These are phyloP conservation scores for Zymoseptoria ardabiliae DNA, from an alignment of 2,329 filamentous ascomycete species.

Conservation along the genomic window DNA sequence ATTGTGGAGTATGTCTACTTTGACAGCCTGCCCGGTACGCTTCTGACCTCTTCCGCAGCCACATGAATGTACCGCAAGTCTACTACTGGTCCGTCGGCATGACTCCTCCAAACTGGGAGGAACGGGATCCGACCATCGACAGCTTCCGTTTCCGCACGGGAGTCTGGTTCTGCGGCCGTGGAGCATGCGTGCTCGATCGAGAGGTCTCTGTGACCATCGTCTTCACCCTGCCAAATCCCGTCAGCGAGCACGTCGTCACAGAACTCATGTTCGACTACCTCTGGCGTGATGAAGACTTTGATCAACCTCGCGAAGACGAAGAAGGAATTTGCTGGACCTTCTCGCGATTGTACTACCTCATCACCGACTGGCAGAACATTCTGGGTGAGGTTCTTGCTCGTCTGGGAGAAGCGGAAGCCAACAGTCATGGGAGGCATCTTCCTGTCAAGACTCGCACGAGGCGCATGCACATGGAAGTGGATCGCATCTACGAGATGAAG, in stretches of 20 bases:
- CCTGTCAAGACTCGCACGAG: constrained; percentile 30
- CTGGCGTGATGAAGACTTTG: constrained; percentile 27
- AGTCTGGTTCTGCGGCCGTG: constrained; percentile 30
- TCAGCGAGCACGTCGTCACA: constrained; percentile 29
- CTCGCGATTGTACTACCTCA: constrained; percentile 27
- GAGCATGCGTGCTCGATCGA: constrained; percentile 26
- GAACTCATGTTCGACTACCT: constrained; percentile 28
- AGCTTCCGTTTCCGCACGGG: constrained; percentile 27
- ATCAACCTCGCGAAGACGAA: constrained; percentile 27
- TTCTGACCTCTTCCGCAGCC: constrained; percentile 7
- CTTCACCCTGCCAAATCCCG: constrained; percentile 26
- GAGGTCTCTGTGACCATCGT: constrained; percentile 28
- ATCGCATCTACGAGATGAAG: constrained; percentile 30
- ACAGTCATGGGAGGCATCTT: constrained; percentile 27
- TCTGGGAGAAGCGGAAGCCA: constrained; percentile 30
- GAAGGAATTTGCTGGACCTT: constrained; percentile 33
- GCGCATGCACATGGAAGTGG: constrained; percentile 29
- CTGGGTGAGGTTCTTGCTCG: constrained; percentile 28
- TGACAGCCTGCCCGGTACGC: not conserved
- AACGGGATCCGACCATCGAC: constrained; percentile 21
- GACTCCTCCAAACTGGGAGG: constrained; percentile 21
- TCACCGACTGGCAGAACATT: constrained; percentile 34
- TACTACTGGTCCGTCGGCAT: constrained; percentile 32
- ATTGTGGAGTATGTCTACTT: constrained; percentile 23
- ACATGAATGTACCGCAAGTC: constrained; percentile 34